phyloP scores from a whole-genome alignment of 225 moss, liverwort and hornwort genomes.

The Anthoceros angustus region DNA sequence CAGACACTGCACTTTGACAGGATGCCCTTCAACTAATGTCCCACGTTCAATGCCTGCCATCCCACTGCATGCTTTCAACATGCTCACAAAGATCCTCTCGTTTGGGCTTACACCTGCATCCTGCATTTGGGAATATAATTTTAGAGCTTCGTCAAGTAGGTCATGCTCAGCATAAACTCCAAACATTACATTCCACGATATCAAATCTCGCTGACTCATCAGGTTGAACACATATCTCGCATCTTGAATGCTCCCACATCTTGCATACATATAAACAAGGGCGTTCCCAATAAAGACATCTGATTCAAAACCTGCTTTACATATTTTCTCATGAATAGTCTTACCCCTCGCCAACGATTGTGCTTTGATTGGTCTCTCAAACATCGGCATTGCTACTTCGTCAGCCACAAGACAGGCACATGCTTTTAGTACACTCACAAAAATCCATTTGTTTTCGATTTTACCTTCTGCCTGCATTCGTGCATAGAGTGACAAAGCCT shows the following conservation, averaged over 20 bases:
- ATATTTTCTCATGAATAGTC: not conserved
- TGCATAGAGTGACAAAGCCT: not conserved
- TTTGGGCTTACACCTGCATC: not conserved
- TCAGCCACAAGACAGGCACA: not conserved
- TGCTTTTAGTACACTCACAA: constrained; percentile 1
- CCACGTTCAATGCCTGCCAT: not conserved
- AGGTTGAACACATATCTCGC: not conserved
- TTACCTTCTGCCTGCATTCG: not conserved
- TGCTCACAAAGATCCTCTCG: not conserved
- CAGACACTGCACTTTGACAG: too few species aligned
- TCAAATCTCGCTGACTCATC: not conserved
- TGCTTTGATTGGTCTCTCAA: not conserved
- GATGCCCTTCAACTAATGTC: too few species aligned
- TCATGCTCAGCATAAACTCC: constrained; percentile 1
- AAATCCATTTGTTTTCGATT: not conserved
- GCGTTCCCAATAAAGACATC: not conserved
- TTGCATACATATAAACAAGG: not conserved
- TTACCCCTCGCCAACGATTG: not conserved
- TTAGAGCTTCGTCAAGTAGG: not conserved
- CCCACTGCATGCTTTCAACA: not conserved
- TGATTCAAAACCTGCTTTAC: not conserved
- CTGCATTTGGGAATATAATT: not conserved
- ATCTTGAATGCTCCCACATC: not conserved
- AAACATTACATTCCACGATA: not conserved
- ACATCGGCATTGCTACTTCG: not conserved